phyloP scores from a whole-genome alignment of 2,329 filamentous ascomycete genomes.

The Fusarium aywerte region DNA sequence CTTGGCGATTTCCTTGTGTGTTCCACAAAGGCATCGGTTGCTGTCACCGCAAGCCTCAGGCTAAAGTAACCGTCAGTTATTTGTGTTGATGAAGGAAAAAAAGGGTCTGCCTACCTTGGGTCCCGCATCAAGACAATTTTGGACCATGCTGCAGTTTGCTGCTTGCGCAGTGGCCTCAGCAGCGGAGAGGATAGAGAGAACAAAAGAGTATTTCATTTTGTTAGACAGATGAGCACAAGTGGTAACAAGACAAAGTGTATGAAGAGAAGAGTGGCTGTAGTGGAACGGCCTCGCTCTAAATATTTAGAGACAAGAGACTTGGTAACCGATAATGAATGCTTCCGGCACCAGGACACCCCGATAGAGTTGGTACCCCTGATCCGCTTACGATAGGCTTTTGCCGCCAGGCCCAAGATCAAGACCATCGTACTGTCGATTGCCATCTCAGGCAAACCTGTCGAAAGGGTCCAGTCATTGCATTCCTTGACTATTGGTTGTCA shows the following conservation, averaged over 20 bases:
- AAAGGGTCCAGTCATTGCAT: neutral
- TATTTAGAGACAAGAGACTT: too few relatives aligned
- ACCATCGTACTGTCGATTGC: neutral
- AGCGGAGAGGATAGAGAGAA: slow-evolving; percentile 1
- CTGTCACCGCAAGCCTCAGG: slow-evolving; percentile 4
- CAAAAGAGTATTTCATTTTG: slow-evolving; percentile 10
- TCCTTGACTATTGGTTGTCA: neutral
- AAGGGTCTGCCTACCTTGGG: neutral
- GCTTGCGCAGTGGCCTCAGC: slow-evolving; percentile 10
- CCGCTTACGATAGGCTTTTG: neutral
- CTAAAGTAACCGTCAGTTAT: neutral
- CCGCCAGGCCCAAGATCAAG: neutral
- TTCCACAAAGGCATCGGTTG: slow-evolving; percentile 21
- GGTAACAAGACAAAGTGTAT: too few relatives aligned
- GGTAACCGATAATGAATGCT: neutral
- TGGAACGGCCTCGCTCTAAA: too few relatives aligned
- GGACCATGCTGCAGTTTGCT: slow-evolving; percentile 4
- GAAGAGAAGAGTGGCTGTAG: too few relatives aligned
- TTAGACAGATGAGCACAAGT: accelerated
- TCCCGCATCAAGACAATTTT: slow-evolving; percentile 16
- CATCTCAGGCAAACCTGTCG: neutral
- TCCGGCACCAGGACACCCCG: neutral
- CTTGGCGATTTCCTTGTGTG: slow-evolving; percentile 22
- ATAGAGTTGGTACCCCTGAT: neutral
- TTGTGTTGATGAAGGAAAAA: accelerated